Percentiles rank a stretch among this genome's conserved stretches.
phyloP scores from a whole-genome alignment of 2,329 filamentous ascomycete genomes.

The Fusarium fracticaudum region DNA sequence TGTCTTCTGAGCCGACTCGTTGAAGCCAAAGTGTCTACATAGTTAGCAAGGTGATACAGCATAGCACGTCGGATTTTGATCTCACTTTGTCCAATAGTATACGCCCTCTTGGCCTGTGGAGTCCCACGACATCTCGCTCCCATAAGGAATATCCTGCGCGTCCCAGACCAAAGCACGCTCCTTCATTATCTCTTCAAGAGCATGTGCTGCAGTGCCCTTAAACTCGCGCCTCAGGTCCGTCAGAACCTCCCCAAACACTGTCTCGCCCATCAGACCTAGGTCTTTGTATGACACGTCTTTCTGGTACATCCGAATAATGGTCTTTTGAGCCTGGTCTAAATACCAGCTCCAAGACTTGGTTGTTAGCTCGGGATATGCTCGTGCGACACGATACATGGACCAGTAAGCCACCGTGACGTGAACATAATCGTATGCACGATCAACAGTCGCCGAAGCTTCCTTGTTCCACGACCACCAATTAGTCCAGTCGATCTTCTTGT shows the following conservation, averaged over 20 bases:
- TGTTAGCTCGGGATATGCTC: slow-evolving; percentile 57
- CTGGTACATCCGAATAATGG: slow-evolving; percentile 53
- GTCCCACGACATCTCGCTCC: slow-evolving; percentile 71
- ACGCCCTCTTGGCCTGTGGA: slow-evolving; percentile 70
- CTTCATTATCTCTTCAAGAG: slow-evolving; percentile 58
- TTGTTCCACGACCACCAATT: slow-evolving; percentile 64
- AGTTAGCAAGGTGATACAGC: not conserved
- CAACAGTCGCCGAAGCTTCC: slow-evolving; percentile 54
- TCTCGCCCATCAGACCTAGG: slow-evolving; percentile 68
- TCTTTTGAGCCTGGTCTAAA: slow-evolving; percentile 62
- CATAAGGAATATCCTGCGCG: slow-evolving; percentile 62
- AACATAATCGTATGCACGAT: slow-evolving; percentile 68
- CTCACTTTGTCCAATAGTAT: slow-evolving; percentile 64
- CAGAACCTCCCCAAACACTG: slow-evolving; percentile 63
- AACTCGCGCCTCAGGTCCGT: slow-evolving; percentile 60
- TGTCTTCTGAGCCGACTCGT: slow-evolving; percentile 57
- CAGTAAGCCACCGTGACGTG: slow-evolving; percentile 66
- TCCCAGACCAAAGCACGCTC: slow-evolving; percentile 61
- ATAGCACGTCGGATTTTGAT: fast-evolving
- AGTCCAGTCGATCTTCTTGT: slow-evolving; percentile 55
- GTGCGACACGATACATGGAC: slow-evolving; percentile 64
- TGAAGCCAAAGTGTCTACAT: slow-evolving; percentile 59
- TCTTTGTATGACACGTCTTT: slow-evolving; percentile 55
- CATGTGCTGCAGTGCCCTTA: slow-evolving; percentile 49
- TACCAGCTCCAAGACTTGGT: slow-evolving; percentile 63